These are phyloP conservation scores for Pelargonium fulgidum DNA, from an alignment of 441 rosid genomes.

Conservation along the genomic window DNA sequence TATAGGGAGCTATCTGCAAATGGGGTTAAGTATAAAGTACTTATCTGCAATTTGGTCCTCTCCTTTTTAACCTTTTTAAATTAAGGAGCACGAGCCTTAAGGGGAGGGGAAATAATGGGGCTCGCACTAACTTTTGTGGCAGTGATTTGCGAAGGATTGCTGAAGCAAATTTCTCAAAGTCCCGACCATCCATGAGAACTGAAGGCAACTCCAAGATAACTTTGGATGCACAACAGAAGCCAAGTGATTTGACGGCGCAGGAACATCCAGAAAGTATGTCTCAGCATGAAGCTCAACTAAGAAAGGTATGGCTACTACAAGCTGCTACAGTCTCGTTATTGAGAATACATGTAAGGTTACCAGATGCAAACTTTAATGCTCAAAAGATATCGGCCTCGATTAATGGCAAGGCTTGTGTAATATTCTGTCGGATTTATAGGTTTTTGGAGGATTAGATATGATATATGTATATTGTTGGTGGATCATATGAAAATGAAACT, in stretches of 20 bases:
- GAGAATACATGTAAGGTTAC: background rate
- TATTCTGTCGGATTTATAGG: too few relatives aligned
- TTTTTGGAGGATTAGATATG: too few relatives aligned
- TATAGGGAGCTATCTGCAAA: too few relatives aligned
- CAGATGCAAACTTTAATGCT: background rate
- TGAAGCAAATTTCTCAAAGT: constrained; percentile 28
- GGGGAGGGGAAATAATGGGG: background rate
- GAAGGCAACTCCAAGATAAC: constrained; percentile 18
- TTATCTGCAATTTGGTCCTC: too few relatives aligned
- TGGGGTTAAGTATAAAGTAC: too few relatives aligned
- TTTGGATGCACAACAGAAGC: constrained; percentile 28
- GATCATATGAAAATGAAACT: too few relatives aligned
- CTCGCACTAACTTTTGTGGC: constrained; percentile 15
- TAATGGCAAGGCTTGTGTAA: too few relatives aligned
- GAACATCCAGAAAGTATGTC: constrained; percentile 24
- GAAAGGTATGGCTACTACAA: constrained; percentile 28
- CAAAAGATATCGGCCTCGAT: background rate
- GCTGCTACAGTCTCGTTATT: background rate
- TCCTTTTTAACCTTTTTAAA: background rate
- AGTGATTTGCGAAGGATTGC: constrained; percentile 33
- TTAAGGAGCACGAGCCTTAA: constrained; percentile 5
- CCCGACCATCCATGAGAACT: constrained; percentile 12
- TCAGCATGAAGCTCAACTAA: constrained; percentile 9
- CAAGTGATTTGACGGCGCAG: constrained; percentile 18
- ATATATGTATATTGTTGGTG: too few relatives aligned